Conservation (phyloP, 1,139 yeast genomes). For the Yamadazyma siamensis region DNA sequence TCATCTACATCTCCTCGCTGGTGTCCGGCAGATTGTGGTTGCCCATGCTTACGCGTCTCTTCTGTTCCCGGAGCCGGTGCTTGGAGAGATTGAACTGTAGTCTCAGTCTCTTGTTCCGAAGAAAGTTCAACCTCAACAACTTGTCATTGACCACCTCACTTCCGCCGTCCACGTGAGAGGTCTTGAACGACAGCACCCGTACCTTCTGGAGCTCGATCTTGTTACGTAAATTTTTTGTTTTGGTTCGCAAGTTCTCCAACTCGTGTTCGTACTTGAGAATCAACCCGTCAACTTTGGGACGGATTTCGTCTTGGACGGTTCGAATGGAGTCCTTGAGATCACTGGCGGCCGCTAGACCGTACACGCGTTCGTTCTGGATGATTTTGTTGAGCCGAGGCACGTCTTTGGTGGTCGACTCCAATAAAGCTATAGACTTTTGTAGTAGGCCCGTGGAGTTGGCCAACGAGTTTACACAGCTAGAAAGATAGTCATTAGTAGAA, state of each 20-base stretch:
- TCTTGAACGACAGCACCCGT: constrained; percentile 25
- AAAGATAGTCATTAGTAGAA: constrained; percentile 17
- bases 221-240: constrained; percentile 24
- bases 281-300: constrained; percentile 34
- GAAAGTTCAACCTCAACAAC: constrained; percentile 26
- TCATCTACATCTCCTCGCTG: too few species aligned
- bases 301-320: constrained; percentile 25
- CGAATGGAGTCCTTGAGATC: constrained; percentile 39
- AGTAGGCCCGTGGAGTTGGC: constrained; percentile 30
- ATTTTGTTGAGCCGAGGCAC: constrained; percentile 32
- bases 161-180: constrained; percentile 6
- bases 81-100: constrained; percentile 32
- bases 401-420: constrained; percentile 33
- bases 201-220: constrained; percentile 33
- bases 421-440: constrained; percentile 23
- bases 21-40: too few species aligned
- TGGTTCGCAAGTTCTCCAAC: constrained; percentile 24
- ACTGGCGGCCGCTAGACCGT: constrained; percentile 40
- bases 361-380: constrained; percentile 33
- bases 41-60: constrained; percentile 18
- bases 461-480: constrained; percentile 28
- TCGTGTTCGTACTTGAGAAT: constrained; percentile 32
- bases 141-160: constrained; percentile 23
- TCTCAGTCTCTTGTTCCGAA: constrained; percentile 37
- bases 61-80: constrained; percentile 18